Percentiles rank a stretch among this genome's conserved stretches.
Conservation (phyloP, 1,139 yeast species). For the Candida sojae region DNA sequence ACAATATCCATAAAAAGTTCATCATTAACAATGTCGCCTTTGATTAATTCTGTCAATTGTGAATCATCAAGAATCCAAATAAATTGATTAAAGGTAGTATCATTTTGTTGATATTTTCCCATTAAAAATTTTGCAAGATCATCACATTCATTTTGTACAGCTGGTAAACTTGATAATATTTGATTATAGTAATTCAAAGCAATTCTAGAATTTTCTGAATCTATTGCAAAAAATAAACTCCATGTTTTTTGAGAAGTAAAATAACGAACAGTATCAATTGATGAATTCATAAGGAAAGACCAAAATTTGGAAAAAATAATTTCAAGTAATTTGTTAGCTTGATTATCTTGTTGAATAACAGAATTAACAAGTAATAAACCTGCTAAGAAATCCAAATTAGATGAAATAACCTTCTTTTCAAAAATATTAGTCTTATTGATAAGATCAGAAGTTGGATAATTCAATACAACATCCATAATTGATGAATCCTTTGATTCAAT, state of each 20-base stretch:
- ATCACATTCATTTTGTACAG: not conserved
- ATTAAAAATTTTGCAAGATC: conserved; percentile 8
- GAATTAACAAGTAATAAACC: conserved; percentile 37
- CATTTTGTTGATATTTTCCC: not conserved
- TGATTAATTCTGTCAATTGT: conserved; percentile 12
- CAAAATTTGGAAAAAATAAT: conserved; percentile 38
- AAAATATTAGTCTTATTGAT: conserved; percentile 12
- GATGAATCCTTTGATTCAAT: conserved; percentile 12
- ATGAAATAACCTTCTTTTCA: conserved; percentile 36
- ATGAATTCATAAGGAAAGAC: conserved; percentile 31
- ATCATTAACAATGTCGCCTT: not conserved
- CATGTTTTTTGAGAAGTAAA: conserved; percentile 21
- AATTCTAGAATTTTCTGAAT: conserved; percentile 3
- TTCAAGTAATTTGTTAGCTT: conserved; percentile 15
- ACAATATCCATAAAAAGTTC: conserved; percentile 5
- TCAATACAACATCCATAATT: conserved; percentile 16
- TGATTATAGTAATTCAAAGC: conserved; percentile 13
- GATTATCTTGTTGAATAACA: conserved; percentile 21
- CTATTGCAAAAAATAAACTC: conserved; percentile 10
- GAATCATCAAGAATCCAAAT: conserved; percentile 19
- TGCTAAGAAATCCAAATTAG: conserved; percentile 51
- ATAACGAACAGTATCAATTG: conserved; percentile 15
- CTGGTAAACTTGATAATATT: conserved; percentile 9
- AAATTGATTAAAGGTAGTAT: conserved; percentile 7
- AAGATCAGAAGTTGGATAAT: conserved; percentile 20